phyloP scores from a whole-genome alignment of 2,329 filamentous ascomycete species.

The Aspergillus sp. region DNA sequence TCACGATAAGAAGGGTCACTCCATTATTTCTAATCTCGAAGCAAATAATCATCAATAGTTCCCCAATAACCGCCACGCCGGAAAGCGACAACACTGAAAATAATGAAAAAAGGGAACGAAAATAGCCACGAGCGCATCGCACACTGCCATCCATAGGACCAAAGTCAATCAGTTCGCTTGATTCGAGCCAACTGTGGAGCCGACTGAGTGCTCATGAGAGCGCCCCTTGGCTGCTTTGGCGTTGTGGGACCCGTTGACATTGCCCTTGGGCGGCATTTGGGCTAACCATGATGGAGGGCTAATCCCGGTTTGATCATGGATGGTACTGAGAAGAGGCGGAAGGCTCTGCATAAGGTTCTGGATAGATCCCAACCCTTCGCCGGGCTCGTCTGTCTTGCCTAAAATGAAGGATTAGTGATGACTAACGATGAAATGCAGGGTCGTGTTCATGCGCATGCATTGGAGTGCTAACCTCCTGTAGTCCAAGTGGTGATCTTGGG shows the following conservation, averaged over 20 bases:
- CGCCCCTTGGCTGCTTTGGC: no score
- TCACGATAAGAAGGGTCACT: not conserved
- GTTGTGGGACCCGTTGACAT: not conserved
- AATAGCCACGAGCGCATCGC: not conserved
- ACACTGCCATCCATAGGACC: not conserved
- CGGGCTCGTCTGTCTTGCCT: conserved; percentile 42
- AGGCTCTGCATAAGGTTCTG: conserved; percentile 82
- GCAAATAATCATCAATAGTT: not conserved
- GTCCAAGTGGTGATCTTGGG: conserved; percentile 94
- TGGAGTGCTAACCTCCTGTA: conserved; percentile 54
- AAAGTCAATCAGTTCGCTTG: not conserved
- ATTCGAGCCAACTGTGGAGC: not conserved
- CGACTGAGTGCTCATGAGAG: not conserved
- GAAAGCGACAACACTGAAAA: not conserved
- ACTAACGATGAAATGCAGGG: not conserved
- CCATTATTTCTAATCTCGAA: not conserved
- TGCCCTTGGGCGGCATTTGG: conserved; percentile 46
- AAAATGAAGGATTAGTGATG: conserved; percentile 15
- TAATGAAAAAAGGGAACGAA: not conserved
- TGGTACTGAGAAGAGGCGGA: conserved; percentile 78
- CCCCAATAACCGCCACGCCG: not conserved
- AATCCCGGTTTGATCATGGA: conserved; percentile 87
- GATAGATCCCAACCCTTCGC: conserved; percentile 64
- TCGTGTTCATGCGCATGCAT: not conserved
- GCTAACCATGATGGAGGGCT: conserved; percentile 71